Base-by-base conservation (phyloP, 192 early-diverging fungal species). In the Chytriomyces confervae region DNA sequence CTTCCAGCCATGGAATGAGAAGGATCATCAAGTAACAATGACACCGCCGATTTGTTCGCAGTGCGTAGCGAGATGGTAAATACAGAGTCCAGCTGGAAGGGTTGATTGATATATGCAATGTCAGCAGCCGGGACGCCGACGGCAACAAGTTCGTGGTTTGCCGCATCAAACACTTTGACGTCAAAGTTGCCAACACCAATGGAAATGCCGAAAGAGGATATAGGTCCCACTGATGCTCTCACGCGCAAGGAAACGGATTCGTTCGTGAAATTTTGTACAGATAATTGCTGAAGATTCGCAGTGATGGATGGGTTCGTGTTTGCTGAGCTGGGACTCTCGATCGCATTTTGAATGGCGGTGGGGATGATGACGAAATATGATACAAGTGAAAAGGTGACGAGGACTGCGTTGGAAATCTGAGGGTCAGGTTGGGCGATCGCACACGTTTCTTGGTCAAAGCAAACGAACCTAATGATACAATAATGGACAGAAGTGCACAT, bases 331-430 rank as follows among this genome's bases (percentile, higher is more conserved):
- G 82, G 51, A 1, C 1, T 57, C 51, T 80, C 71, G 46, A 83
- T 68, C 24, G 69, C 61, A 72, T 65, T 29, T 53, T 83, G 78
- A 69, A 83, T 65, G 49, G 77, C 68, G 6, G 49, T 62, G 75
- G 82, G 82, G 57, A 83, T 73, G 61, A 83, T 60, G 70, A 83
- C 66, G 72, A 83, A 83, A 78, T 83, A 83, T 10, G 44, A 46
- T 16, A 80, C 13, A 44, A 78, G 82, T 62, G 68, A 24, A 16
- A 83, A 44, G 51, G 77, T 65, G 62, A 80, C 27, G 69, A 80
- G n/a, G 57, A 80, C 51, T 72, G 11, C 51, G 24, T 27, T 27
- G 24, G 24, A 27, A 27, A 27, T 27, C 24, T 27, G 24, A 0
- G 24, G 0, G 24, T 27, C 24, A 27, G 24, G 24, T 27, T 27